These are phyloP conservation scores for Penstemon eatonii DNA, from an alignment of 257 asterid genomes.

Conservation along the genomic window DNA sequence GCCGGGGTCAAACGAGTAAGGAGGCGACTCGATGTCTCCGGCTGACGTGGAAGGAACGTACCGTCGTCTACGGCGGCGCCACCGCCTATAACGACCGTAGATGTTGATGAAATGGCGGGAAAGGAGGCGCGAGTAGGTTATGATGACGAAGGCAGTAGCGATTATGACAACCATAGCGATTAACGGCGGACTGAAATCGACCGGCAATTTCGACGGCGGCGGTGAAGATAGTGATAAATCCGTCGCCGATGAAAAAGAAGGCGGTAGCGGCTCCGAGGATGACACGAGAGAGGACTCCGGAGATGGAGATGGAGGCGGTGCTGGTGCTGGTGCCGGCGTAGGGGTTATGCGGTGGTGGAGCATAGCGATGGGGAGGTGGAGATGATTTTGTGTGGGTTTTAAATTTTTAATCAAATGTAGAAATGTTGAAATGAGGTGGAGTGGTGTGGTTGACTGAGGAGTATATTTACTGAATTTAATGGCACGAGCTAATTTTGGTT, in stretches of 20 bases:
- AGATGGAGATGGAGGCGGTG: conserved; percentile 23
- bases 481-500: conserved; percentile 32
- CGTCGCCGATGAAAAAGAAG: conserved; percentile 27
- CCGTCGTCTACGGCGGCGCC: conserved; percentile 74
- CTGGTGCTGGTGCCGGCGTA: conserved; percentile 29
- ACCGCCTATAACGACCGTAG: conserved; percentile 66
- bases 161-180: conserved; percentile 88
- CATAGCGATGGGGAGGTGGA: conserved; percentile 39
- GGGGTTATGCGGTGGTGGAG: conserved; percentile 40
- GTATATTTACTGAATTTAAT: conserved; percentile 49
- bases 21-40: conserved; percentile 77
- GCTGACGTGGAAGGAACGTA: conserved; percentile 70
- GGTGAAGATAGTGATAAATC: conserved; percentile 32
- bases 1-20: conserved; percentile 59
- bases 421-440: conserved; percentile 22
- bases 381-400: conserved; percentile 32
- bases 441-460: conserved; percentile 35
- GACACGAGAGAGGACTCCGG: conserved; percentile 19
- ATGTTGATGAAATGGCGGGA: conserved; percentile 63
- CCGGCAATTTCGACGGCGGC: conserved; percentile 62
- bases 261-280: conserved; percentile 19
- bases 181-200: conserved; percentile 90
- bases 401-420: conserved; percentile 16
- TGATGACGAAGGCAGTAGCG: conserved; percentile 77
- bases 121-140: conserved; percentile 86